phyloP scores from a whole-genome alignment of 169 alveolate genomes.

The Plasmodium adleri region DNA sequence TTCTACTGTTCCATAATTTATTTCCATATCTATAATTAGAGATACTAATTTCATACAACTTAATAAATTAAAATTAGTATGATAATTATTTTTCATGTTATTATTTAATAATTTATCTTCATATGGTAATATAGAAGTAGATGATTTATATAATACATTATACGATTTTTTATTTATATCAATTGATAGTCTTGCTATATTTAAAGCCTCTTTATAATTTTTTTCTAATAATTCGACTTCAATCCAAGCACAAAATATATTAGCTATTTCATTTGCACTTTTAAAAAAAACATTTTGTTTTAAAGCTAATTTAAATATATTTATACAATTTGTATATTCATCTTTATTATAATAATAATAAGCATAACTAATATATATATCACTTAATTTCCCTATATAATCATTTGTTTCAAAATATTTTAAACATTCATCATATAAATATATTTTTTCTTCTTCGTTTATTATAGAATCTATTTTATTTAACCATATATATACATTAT shows the following conservation, averaged over 20 bases:
- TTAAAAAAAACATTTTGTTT: constrained; percentile 8
- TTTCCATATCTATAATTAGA: constrained; percentile 59
- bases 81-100: neutral
- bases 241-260: constrained; percentile 64
- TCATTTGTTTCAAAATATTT: constrained; percentile 33
- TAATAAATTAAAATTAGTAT: constrained; percentile 17
- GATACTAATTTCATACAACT: constrained; percentile 43
- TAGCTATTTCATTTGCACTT: constrained; percentile 39
- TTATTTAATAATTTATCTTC: neutral
- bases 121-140: neutral
- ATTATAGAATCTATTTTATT: constrained; percentile 46
- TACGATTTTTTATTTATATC: constrained; percentile 8
- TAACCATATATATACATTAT: constrained; percentile 62
- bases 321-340: constrained; percentile 20
- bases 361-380: constrained; percentile 63
- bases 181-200: constrained; percentile 31
- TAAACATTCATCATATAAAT: constrained; percentile 38
- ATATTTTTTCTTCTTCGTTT: constrained; percentile 23
- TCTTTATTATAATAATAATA: constrained; percentile 39
- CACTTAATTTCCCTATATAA: constrained; percentile 53
- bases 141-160: neutral
- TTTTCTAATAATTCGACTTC: constrained; percentile 45
- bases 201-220: constrained; percentile 51
- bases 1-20: constrained; percentile 68
- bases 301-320: constrained; percentile 32